Conservation (phyloP, 345 rosid species). For the Adansonia digitata region DNA sequence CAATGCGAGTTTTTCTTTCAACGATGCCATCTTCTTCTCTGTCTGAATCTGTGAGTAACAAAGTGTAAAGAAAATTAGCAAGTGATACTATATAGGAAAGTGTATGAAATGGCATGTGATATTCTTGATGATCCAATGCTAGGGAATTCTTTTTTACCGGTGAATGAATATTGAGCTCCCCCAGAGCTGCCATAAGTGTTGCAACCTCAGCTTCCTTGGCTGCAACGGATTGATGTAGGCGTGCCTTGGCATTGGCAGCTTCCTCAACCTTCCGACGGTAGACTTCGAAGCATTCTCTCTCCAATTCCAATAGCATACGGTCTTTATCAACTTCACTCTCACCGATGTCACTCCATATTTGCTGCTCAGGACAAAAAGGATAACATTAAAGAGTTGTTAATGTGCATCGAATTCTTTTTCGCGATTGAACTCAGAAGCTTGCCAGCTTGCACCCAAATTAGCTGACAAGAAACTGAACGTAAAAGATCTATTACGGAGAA, state of each 20-base stretch:
- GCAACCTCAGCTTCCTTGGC: conserved; percentile 94
- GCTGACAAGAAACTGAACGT: background rate
- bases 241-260: conserved; percentile 81
- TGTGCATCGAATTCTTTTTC: conserved; percentile 1
- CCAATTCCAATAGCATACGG: conserved; percentile 74
- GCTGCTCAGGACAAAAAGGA: conserved; percentile 44
- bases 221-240: conserved; percentile 90
- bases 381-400: background rate
- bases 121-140: background rate
- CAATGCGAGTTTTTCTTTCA: conserved; percentile 77
- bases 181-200: conserved; percentile 82
- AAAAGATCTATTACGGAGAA: background rate
- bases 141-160: conserved; percentile 37
- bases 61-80: background rate
- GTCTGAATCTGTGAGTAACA: conserved; percentile 40
- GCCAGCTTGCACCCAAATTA: background rate
- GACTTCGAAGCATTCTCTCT: conserved; percentile 87
- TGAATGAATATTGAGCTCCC: conserved; percentile 63
- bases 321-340: conserved; percentile 86
- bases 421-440: background rate
- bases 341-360: conserved; percentile 96
- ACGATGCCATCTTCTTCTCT: conserved; percentile 50
- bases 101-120: background rate
- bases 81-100: background rate
- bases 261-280: conserved; percentile 90